phyloP scores from a whole-genome alignment of 73 alveolate genomes.

The Strombidium stylifer region DNA sequence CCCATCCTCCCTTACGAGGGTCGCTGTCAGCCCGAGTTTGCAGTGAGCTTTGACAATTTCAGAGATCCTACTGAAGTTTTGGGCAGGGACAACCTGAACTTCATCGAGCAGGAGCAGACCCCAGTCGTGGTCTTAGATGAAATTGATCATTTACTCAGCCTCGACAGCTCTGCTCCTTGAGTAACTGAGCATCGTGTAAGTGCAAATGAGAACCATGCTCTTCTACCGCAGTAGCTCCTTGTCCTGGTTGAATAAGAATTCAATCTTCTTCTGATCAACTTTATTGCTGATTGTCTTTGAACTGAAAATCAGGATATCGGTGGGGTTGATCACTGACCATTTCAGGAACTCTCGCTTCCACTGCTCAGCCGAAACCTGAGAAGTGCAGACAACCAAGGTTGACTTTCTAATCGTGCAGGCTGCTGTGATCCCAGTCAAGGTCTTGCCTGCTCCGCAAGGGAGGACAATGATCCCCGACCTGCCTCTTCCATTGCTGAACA shows the following conservation, averaged over 20 bases:
- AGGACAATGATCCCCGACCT: constrained; percentile 96
- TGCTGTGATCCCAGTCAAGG: constrained; percentile 89
- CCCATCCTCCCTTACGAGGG: constrained; percentile 95
- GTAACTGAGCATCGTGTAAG: no score
- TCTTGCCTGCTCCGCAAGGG: constrained; percentile 99
- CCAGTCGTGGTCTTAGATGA: constrained; percentile 76
- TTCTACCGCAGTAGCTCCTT: no score
- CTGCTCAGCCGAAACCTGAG: constrained; percentile 88
- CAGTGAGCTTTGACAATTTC: constrained; percentile 83
- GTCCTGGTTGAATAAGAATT: no score
- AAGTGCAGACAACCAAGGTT: constrained; percentile 77
- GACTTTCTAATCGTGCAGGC: constrained; percentile 87
- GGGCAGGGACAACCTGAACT: constrained; percentile 98
- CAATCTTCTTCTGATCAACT: no score
- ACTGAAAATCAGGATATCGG: no score
- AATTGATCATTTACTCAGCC: constrained; percentile 51
- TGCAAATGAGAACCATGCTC: no score
- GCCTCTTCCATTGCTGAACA: constrained; percentile 93
- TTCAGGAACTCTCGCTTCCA: constrained; percentile 69
- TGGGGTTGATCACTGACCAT: no score
- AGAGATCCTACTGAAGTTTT: constrained; percentile 71
- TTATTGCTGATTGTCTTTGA: no score
- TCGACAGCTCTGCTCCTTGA: constrained; percentile 80
- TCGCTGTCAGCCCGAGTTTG: constrained; percentile 98
- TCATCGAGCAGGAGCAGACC: constrained; percentile 96